Percentiles rank a stretch among this genome's conserved stretches.
Conservation (phyloP, 2,329 filamentous ascomycete species). For the Curvularia lunata region DNA sequence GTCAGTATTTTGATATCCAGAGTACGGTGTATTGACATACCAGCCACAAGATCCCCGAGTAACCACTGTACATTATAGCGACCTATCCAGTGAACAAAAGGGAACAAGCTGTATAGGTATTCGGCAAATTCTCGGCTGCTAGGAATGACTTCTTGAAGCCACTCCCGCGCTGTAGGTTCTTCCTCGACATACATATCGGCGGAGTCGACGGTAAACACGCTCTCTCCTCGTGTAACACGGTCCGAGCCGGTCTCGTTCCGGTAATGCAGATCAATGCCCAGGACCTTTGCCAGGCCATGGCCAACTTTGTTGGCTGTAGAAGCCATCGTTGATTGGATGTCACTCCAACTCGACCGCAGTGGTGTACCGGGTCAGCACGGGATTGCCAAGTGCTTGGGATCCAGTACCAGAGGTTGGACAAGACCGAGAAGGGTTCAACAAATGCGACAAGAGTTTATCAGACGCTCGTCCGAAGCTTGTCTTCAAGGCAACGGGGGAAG, state of each 20-base stretch:
- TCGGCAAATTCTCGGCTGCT: conserved; percentile 57
- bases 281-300: conserved; percentile 74
- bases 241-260: conserved; percentile 65
- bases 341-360: conserved; percentile 6
- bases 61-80: conserved; percentile 92
- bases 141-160: conserved; percentile 70
- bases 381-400: conserved; percentile 22
- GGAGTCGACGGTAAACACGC: conserved; percentile 74
- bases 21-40: conserved; percentile 54
- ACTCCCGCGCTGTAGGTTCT: conserved; percentile 77
- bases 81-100: conserved; percentile 86
- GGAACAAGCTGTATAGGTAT: conserved; percentile 79
- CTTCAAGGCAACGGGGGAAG: conserved; percentile 20
- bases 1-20: conserved; percentile 14
- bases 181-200: conserved; percentile 81
- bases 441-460: conserved; percentile 29
- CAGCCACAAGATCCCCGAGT: conserved; percentile 85
- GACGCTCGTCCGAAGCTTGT: conserved; percentile 36
- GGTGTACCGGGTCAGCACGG: conserved; percentile 17
- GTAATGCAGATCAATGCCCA: conserved; percentile 82
- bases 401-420: conserved; percentile 19
- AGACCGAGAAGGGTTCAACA: conserved; percentile 36
- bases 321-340: conserved; percentile 29
- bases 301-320: conserved; percentile 64
- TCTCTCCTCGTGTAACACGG: conserved; percentile 76